Base-by-base conservation (phyloP, 768 basidiomycete genomes). In the Lactarius trivialis region DNA sequence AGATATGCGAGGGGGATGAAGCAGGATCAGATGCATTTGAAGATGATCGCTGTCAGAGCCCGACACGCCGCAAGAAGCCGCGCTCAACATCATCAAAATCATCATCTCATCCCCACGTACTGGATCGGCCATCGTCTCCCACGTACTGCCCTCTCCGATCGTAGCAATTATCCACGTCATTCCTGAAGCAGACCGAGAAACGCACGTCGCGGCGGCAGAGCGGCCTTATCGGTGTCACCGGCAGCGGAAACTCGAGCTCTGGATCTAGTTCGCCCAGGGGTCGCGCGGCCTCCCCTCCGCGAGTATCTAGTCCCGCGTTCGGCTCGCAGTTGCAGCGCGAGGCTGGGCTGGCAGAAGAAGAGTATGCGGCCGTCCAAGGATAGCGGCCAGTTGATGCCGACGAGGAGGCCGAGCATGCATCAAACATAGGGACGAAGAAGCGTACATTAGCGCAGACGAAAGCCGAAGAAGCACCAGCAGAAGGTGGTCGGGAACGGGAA, bases 1-100 rank as follows among this genome's bases (percentile, higher is more conserved):
- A 81, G 19, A 88, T 89, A 57, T 68, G 75, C 34, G 87, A 89
- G 69, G 88, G 88, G 50, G 85, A 87, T 1, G 88, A 89, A 69
- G 77, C 78, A 17, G 70, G 71, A 24, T 79, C 79, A 24, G 78
- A 79, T 1, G 76, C 75, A 8, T 79, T 79, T 4, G 73, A 39
- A 11, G 73, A 78, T 7, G 79, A 80, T 33, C 73, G 75, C 1
- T 56, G 69, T 21, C 75, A 76, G 56, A 73, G 73, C 58, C 67
- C 75, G 17, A 73, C 72, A 15, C 77, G 76, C 15, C 76, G 77
- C 67, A 81, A 78, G 70, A 83, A 82, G 69, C 75, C 81, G 0
- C 80, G 80, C 24, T 68, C 79, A 1, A 43, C 58, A 7, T 41
- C n/a, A n/a, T n/a, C n/a, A n/a, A n/a, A 62, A 11, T 60, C 66